Evolutionary conservation across 805 yeast genomes (phyloP).

Genomic region (Yarrowia porcina): DNA sequence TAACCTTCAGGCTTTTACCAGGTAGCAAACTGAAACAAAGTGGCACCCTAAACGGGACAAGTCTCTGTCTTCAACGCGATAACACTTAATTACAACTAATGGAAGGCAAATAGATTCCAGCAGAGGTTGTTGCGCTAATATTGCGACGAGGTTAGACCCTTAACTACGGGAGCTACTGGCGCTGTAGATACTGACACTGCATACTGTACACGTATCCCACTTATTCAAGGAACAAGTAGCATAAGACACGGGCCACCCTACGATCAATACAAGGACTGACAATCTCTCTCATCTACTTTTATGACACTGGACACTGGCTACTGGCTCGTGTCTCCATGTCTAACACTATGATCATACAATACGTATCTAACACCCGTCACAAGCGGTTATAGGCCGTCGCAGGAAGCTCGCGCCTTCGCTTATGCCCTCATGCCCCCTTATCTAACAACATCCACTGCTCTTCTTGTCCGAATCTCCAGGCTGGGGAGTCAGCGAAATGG

Average conservation of each 20-base stretch:
- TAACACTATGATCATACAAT: conserved; percentile 4
- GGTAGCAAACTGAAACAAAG: conserved; percentile 2
- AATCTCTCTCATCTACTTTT: too few relatives aligned
- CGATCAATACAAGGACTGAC: too few relatives aligned
- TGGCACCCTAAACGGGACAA: neutral
- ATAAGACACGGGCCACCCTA: too few relatives aligned
- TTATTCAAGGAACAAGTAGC: too few relatives aligned
- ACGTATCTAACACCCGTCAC: conserved; percentile 12
- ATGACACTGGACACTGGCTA: too few relatives aligned
- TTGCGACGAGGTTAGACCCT: too few relatives aligned
- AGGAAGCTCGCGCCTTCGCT: neutral
- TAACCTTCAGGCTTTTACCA: neutral
- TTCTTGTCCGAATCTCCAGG: conserved; percentile 69
- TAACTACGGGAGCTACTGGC: too few relatives aligned
- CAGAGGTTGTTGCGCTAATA: too few relatives aligned
- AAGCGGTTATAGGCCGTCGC: neutral
- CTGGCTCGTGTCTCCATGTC: neutral
- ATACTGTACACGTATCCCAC: too few relatives aligned
- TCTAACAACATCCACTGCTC: conserved; percentile 32
- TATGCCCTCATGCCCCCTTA: neutral
- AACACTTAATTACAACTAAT: neutral
- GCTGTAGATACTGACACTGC: too few relatives aligned
- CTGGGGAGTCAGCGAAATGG: conserved; percentile 88
- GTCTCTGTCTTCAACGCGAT: neutral
- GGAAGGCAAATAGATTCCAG: too few relatives aligned